Percentiles rank a stretch among this genome's conserved stretches.
Conservation (phyloP, 2,329 filamentous ascomycete genomes). For the Plectosphaerella cucumerina region DNA sequence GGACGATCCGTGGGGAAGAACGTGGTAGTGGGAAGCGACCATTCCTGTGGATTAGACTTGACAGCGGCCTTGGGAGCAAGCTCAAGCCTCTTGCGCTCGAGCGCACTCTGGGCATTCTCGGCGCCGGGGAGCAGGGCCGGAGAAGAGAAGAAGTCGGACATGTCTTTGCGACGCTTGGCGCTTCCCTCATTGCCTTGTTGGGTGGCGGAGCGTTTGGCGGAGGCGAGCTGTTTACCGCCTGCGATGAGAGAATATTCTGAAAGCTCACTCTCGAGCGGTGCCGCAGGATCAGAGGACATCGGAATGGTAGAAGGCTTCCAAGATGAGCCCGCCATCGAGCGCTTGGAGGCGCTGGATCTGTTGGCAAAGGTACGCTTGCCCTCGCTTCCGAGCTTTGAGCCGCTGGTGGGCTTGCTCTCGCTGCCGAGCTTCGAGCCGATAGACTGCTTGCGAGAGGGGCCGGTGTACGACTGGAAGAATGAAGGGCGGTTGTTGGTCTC, state of each 20-base stretch:
- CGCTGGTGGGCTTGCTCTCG: slow-evolving; percentile 14
- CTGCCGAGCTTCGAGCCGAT: slow-evolving; percentile 6
- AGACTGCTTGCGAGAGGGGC: slow-evolving; percentile 11
- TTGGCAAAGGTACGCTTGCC: not conserved
- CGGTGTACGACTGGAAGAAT: not conserved
- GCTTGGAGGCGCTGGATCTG: not conserved
- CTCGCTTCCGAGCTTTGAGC: not conserved
- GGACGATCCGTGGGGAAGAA: slow-evolving; percentile 29
- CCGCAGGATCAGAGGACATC: not conserved
- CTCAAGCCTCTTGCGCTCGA: slow-evolving; percentile 7
- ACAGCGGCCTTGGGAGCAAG: not conserved
- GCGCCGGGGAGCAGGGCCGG: slow-evolving; percentile 36
- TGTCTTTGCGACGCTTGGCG: slow-evolving; percentile 23
- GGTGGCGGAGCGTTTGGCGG: slow-evolving; percentile 8
- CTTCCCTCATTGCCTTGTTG: slow-evolving; percentile 3
- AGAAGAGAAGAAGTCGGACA: slow-evolving; percentile 56
- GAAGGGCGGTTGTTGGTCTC: not conserved
- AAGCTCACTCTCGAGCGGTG: slow-evolving; percentile 12
- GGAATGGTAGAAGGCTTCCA: not conserved
- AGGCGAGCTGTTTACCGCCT: slow-evolving; percentile 10
- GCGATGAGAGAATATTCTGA: slow-evolving; percentile 44
- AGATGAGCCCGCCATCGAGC: not conserved
- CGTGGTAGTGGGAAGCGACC: slow-evolving; percentile 27
- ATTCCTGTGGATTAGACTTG: slow-evolving; percentile 7
- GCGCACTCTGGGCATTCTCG: slow-evolving; percentile 8